These are phyloP conservation scores for Diospyros kaki DNA, from an alignment of 148 eudicot species.

Conservation along the genomic window DNA sequence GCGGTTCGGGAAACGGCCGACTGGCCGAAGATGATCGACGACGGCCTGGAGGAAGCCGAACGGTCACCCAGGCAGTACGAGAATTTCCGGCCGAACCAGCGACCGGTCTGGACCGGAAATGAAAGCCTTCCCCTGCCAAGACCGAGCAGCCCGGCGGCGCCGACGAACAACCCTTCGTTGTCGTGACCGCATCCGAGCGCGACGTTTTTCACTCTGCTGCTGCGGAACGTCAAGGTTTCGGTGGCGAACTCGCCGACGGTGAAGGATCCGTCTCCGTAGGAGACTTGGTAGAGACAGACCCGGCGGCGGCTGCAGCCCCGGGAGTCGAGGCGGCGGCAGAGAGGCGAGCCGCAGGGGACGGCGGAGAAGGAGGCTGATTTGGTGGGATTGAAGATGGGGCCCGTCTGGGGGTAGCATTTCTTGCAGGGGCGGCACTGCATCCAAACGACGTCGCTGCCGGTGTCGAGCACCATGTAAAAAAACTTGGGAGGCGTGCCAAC, in stretches of 20 bases:
- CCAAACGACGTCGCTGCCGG: constrained; percentile 97
- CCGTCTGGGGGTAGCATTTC: constrained; percentile 78
- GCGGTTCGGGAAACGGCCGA: constrained; percentile 52
- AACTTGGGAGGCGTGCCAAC: constrained; percentile 77
- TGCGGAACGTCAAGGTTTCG: constrained; percentile 83
- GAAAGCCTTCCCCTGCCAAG: constrained; percentile 80
- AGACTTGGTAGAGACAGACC: constrained; percentile 68
- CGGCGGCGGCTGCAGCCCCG: constrained; percentile 59
- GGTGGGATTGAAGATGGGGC: constrained; percentile 68
- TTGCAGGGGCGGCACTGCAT: constrained; percentile 76
- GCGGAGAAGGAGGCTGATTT: constrained; percentile 45
- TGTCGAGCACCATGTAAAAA: constrained; percentile 83
- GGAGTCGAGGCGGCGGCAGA: constrained; percentile 64
- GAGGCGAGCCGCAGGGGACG: constrained; percentile 57
- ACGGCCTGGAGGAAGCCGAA: constrained; percentile 68
- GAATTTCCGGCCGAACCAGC: constrained; percentile 61
- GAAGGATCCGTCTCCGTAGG: constrained; percentile 90
- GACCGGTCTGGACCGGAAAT: constrained; percentile 69
- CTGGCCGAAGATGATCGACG: constrained; percentile 68
- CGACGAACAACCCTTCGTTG: constrained; percentile 80
- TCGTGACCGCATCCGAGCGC: constrained; percentile 95
- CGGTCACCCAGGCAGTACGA: constrained; percentile 90
- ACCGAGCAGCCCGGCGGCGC: constrained; percentile 88
- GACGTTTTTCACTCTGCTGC: constrained; percentile 46
- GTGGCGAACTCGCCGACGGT: constrained; percentile 79